These are phyloP conservation scores for Tylopilus vinaceipallidus DNA, from an alignment of 768 basidiomycete species.

Conservation along the genomic window DNA sequence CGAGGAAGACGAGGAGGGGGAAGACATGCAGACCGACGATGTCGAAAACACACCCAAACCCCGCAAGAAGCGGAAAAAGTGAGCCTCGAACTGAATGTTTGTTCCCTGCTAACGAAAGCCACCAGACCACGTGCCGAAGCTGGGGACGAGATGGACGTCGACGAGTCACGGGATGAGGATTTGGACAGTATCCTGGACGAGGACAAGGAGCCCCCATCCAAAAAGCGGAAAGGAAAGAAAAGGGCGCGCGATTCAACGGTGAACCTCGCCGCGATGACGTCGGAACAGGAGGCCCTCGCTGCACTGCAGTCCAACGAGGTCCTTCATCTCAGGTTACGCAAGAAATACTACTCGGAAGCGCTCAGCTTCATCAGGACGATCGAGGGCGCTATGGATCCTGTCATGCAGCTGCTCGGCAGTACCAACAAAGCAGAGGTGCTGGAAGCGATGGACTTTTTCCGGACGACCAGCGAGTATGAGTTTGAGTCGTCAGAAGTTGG, in stretches of 20 bases:
- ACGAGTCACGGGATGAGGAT: conserved; percentile 39
- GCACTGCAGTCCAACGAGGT: conserved; percentile 66
- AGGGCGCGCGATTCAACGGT: conserved; percentile 68
- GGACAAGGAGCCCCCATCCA: conserved; percentile 29
- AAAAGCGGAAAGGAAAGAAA: conserved; percentile 44
- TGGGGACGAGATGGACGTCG: conserved; percentile 60
- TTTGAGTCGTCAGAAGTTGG: conserved; percentile 76
- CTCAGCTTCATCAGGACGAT: conserved; percentile 75
- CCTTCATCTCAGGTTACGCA: conserved; percentile 65
- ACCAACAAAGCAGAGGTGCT: conserved; percentile 82
- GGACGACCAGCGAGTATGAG: conserved; percentile 75
- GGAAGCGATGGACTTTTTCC: conserved; percentile 89
- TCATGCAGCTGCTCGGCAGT: conserved; percentile 80
- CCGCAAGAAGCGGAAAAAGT: conserved; percentile 35
- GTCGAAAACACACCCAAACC: conserved; percentile 22
- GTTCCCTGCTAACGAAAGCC: conserved; percentile 8
- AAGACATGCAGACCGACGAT: conserved; percentile 31
- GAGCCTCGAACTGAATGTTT: not conserved
- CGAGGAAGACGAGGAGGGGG: conserved; percentile 34
- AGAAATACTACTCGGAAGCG: conserved; percentile 86
- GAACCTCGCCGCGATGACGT: conserved; percentile 64
- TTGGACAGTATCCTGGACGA: conserved; percentile 38
- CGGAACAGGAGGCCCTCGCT: conserved; percentile 71
- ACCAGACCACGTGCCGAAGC: conserved; percentile 24
- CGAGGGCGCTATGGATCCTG: conserved; percentile 64